Evolutionary conservation across 129 eudicot genomes (phyloP), one percentile per base, ranked within the genome.

Genomic region (Helichrysum umbraculigerum): DNA sequence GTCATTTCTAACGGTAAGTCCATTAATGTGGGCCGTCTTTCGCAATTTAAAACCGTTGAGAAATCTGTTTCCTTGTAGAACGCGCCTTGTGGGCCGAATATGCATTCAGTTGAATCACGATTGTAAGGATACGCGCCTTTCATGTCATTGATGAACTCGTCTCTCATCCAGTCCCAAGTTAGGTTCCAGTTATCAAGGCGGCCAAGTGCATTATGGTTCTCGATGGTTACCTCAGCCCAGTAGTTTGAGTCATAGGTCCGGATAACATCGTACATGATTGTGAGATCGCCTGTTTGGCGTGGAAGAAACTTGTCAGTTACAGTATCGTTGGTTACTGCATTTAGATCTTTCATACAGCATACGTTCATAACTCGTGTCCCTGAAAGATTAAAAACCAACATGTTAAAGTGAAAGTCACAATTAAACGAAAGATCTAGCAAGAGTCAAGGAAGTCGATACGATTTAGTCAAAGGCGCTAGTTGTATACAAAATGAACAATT

Each of bases 81-180:
- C 14, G 77, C 76, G 14, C 94, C 99, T 72, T 95, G 97, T 1
- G 56, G 66, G 3, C 99, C 99, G 25, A 79, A 87, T n/a, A 91
- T 81, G 65, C 99, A 95, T 2, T 76, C 84, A 0, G 93, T 82
- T 14, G 97, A 82, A 74, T 91, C 99, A 22, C 88, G 83, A 7
- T 81, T 83, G 39, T 76, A 85, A 1, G 99, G 90, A 29, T 87
- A 79, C 25, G 99, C 99, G 1, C 99, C 99, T 77, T 74, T 86
- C 79, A 86, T 91, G 74, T 86, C 75, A 11, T 71, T 74, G 58
- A 95, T 95, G 75, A 95, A 95, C 82, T 95, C 99, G 6, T 87
- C 97, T n/a, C 86, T 76, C 99, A 95, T 95, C 99, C 99, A 95
- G 66, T 91, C 96, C 93, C 93, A 95, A 19, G 90, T 87, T 39